Evolutionary conservation across 2,329 filamentous ascomycete genomes (phyloP), one percentile per base, ranked within the genome.

Genomic region (Ilyonectria sp.): DNA sequence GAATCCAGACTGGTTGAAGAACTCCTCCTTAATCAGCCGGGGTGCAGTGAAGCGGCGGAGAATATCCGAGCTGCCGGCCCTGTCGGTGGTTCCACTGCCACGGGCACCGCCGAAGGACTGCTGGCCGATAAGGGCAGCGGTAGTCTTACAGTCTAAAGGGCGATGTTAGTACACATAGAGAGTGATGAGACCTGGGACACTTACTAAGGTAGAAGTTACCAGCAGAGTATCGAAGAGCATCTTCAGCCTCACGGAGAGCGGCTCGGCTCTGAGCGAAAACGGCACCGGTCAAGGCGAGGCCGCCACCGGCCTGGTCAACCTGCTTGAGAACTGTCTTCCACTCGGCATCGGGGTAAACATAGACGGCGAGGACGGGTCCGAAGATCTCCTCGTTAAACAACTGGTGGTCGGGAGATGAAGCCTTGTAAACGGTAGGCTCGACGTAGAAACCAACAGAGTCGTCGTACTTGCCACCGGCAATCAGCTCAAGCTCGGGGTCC

Each of bases 381-480:
- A 97, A 97, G 62, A 97, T 90, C 81, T 97, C 94, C 58, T 89
- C 91, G 54, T 86, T 90, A 52, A 97, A 86, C 68, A 95, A 90
- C 57, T 87, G 87, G 83, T 97, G 94, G 67, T 88, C 83, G 0
- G 93, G 91, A 81, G 93, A 92, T 33, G 86, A 89, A 52, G 93
- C 92, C 68, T 86, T 81, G 86, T 95, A 97, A 74, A 97, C 87
- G 60, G 94, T 97, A 1, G 94, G 94, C 79, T 93, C 87, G 76
- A 97, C 90, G 82, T 89, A 97, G 86, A 91, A 97, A 65, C 94
- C 94, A 79, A 91, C 91, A 65, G 88, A 91, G 60, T 89, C 89
- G 79, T 96, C 93, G 78, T 95, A 92, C 71, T 87, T 90, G 67
- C 94, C 94, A 52, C 94, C 94, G 1, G 86, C 88, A 4, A 97